A percentile compares a stretch with the other conserved stretches of the same genome.
Evolutionary conservation across 129 eudicot genomes (phyloP).

Genomic region (Artemisia tridentata): DNA sequence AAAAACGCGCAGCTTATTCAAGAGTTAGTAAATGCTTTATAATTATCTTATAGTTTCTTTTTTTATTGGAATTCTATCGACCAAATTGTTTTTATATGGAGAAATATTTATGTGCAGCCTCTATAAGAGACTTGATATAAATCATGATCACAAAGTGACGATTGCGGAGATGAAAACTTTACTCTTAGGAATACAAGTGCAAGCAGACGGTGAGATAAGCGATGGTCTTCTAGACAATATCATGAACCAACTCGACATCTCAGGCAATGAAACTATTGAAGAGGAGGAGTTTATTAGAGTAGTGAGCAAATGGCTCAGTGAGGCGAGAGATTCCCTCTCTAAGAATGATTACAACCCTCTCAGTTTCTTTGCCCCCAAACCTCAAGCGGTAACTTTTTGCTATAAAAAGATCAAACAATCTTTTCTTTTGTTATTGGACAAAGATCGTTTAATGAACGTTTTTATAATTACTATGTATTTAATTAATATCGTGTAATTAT

Average conservation of each 20-base stretch:
- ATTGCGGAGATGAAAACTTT: constrained; percentile 56
- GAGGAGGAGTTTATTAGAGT: constrained; percentile 50
- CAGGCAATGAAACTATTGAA: constrained; percentile 41
- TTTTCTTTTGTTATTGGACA: not conserved
- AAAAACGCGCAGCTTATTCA: constrained; percentile 47
- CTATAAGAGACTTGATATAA: constrained; percentile 48
- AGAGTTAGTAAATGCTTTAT: constrained; percentile 33
- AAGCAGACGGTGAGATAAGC: constrained; percentile 45
- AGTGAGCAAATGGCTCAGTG: constrained; percentile 40
- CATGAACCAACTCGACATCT: constrained; percentile 46
- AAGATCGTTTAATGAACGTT: too few species aligned
- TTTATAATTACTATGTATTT: too few species aligned
- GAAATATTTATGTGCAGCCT: constrained; percentile 34
- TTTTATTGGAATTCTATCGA: not conserved
- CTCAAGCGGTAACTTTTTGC: constrained; percentile 27
- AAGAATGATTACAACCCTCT: constrained; percentile 32
- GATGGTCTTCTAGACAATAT: constrained; percentile 41
- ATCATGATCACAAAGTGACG: constrained; percentile 43
- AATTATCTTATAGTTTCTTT: not conserved
- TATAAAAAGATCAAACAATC: not conserved
- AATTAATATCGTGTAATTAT: too few species aligned
- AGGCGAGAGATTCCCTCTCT: constrained; percentile 32
- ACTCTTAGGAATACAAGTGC: constrained; percentile 51
- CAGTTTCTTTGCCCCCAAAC: constrained; percentile 6
- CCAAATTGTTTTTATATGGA: not conserved